These are phyloP conservation scores for Paecilomyces formosus DNA, from an alignment of 2,329 filamentous ascomycete species.

Conservation along the genomic window DNA sequence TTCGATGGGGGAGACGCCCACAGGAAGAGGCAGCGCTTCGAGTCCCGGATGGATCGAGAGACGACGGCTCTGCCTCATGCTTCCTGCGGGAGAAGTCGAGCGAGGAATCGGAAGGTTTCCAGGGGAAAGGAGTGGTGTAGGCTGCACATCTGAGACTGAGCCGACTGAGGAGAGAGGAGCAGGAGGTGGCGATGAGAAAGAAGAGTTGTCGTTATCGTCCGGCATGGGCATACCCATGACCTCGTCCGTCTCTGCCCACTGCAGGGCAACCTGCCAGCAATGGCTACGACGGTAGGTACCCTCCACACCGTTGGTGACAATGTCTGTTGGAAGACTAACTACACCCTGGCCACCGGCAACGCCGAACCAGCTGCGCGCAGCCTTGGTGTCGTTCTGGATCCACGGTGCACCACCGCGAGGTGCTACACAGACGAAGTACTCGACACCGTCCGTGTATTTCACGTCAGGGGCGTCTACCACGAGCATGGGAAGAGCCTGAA, in stretches of 20 bases:
- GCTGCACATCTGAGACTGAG: constrained; percentile 27
- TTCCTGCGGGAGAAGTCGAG: constrained; percentile 22
- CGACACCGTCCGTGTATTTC: constrained; percentile 37
- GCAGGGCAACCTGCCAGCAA: constrained; percentile 58
- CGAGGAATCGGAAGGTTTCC: constrained; percentile 25
- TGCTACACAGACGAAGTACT: constrained; percentile 44
- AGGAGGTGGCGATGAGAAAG: constrained; percentile 30
- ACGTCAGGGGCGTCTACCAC: constrained; percentile 43
- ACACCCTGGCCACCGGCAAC: constrained; percentile 57
- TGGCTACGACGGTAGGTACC: constrained; percentile 62
- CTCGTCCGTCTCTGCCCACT: constrained; percentile 47
- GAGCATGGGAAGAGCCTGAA: constrained; percentile 42
- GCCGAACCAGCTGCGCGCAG: constrained; percentile 41
- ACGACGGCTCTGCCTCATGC: constrained; percentile 27
- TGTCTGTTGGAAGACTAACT: constrained; percentile 55
- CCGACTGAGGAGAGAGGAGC: constrained; percentile 30
- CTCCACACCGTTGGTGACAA: constrained; percentile 60
- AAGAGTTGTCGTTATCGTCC: constrained; percentile 29
- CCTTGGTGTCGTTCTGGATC: constrained; percentile 39
- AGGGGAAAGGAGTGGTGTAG: constrained; percentile 23
- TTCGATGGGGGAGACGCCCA: constrained; percentile 34
- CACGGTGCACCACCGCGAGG: constrained; percentile 43
- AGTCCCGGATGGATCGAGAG: constrained; percentile 38
- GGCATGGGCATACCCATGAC: constrained; percentile 26
- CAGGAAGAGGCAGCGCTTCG: constrained; percentile 37